Evolutionary conservation across 257 asterid genomes (phyloP).

Genomic region (Solanum medicagineum): DNA sequence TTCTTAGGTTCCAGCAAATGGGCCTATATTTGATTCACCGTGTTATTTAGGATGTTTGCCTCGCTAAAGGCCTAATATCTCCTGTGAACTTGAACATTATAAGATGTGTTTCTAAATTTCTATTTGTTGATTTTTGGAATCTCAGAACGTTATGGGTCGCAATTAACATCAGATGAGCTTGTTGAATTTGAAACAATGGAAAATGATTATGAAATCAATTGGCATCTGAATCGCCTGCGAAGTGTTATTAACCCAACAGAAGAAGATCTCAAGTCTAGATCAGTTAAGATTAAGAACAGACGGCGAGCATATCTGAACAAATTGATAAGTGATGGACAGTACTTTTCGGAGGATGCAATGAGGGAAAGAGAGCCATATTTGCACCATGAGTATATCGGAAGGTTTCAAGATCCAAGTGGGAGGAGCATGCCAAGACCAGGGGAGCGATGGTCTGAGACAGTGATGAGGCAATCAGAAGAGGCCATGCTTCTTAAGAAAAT

Average conservation of each 20-base stretch:
- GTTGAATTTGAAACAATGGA: conserved; percentile 50
- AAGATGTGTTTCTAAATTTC: background rate
- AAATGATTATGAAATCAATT: conserved; percentile 75
- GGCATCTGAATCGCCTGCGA: conserved; percentile 72
- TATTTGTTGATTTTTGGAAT: background rate
- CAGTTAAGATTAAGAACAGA: conserved; percentile 64
- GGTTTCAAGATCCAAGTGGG: conserved; percentile 82
- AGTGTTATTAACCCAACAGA: conserved; percentile 59
- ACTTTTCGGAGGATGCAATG: conserved; percentile 95
- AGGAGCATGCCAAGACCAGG: conserved; percentile 97
- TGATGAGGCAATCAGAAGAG: conserved; percentile 79
- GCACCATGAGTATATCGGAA: conserved; percentile 88
- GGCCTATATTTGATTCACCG: background rate
- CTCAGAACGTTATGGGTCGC: conserved; percentile 81
- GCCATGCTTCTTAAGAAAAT: conserved; percentile 70
- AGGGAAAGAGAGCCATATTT: conserved; percentile 93
- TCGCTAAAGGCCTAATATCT: background rate
- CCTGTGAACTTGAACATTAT: background rate
- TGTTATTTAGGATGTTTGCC: background rate
- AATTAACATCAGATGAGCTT: conserved; percentile 56
- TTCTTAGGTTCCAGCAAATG: background rate
- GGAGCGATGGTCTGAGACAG: conserved; percentile 92
- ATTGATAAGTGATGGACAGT: conserved; percentile 46
- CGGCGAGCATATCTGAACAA: conserved; percentile 82
- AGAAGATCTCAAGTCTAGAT: conserved; percentile 55